Evolutionary conservation across 805 yeast species (phyloP), one percentile per base, ranked within the genome.

Genomic region (Starmerella apis): DNA sequence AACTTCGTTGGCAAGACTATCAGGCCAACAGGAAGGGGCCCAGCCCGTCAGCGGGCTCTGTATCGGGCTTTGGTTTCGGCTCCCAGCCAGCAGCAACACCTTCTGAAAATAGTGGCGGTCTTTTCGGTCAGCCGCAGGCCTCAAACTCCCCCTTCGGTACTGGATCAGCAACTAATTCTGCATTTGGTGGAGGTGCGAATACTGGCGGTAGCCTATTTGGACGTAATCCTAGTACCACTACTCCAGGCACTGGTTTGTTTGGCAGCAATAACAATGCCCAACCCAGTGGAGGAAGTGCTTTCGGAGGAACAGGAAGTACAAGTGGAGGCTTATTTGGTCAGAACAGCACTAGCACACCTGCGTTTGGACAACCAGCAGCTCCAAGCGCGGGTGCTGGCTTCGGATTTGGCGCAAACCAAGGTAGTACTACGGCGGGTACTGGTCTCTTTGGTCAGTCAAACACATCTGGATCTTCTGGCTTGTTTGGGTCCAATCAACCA

Each of bases 1-100:
- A 92, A 64, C 75, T 92, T 65, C 77, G 99, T 63, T 70, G 76
- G 58, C 90, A 83, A 65, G 99, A 92, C 68, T 92, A 92, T 64
- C 78, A 79, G 59, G 83, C 79, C 56, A 78, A 77, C 48, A 74
- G 92, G 61, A 74, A 78, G 32, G 52, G 54, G 7, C 58, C 59
- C 8, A 16, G 24, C 19, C n/a, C 33, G 8, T 19, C 46, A 0
- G 35, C 36, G 4, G 36, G 31, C 31, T 27, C 31, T 13, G 31
- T 23, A 13, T 13, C 46, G 3, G 52, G 52, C n/a, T 45, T 48
- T 36, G 57, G 57, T 3, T 54, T 54, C 22, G 53, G 53, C 18
- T 35, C 38, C 11, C 43, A 31, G 25, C 24, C 41, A 4, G 19
- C 42, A n/a, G 14, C 43, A 23, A 8, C 31, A 18, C 4, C 27